Evolutionary conservation across 139 green algal genomes (phyloP).

Genomic region (Microglena sp.): DNA sequence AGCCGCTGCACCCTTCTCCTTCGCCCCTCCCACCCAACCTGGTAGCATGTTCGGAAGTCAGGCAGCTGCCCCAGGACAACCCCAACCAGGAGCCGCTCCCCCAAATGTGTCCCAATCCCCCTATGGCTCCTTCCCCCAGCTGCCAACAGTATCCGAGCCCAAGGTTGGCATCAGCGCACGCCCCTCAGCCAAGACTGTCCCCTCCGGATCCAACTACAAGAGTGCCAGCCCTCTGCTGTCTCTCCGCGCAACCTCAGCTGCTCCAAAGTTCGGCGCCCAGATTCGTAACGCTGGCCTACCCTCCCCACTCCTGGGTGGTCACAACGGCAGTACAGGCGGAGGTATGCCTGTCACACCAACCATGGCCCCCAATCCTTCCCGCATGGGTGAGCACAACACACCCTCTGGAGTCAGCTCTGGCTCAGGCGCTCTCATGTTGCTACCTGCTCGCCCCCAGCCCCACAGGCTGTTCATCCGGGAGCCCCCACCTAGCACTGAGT

Average conservation of each 20-base stretch:
- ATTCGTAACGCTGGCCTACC: neutral
- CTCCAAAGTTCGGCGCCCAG: constrained; percentile 4
- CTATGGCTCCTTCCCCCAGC: constrained; percentile 29
- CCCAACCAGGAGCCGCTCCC: neutral
- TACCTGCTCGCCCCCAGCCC: constrained; percentile 67
- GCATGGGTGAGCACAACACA: neutral
- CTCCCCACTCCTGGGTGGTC: neutral
- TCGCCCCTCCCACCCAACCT: no score
- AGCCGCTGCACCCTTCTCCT: no score
- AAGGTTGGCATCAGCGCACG: constrained; percentile 64
- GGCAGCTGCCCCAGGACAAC: neutral
- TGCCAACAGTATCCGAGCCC: constrained; percentile 31
- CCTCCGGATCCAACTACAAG: constrained; percentile 10
- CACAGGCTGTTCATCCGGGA: constrained; percentile 72
- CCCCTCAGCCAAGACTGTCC: constrained; percentile 12
- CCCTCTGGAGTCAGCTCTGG: no score
- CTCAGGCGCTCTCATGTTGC: constrained; percentile 13
- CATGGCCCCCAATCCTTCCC: neutral
- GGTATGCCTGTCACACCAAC: neutral
- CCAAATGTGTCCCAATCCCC: neutral
- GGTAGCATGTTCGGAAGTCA: neutral
- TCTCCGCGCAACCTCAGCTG: constrained; percentile 34
- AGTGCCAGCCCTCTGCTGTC: constrained; percentile 41
- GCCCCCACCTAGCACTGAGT: constrained; percentile 43
- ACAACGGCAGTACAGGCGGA: neutral